phyloP scores from a whole-genome alignment of 352 stramenopile genomes.

The Globisporangium camurandrum region DNA sequence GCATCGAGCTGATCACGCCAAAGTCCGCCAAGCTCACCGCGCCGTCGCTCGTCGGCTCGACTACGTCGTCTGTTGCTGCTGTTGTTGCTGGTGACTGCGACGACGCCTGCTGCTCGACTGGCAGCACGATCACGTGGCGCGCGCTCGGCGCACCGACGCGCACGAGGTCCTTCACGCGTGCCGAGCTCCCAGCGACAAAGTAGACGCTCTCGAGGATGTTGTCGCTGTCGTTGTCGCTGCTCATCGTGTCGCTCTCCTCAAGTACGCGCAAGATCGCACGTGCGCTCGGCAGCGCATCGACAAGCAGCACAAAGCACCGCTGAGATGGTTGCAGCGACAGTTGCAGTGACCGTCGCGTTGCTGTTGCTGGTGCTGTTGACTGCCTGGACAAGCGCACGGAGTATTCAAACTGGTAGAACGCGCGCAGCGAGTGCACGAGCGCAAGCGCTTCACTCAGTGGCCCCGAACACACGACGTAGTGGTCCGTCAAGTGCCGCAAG shows the following conservation, averaged over 20 bases:
- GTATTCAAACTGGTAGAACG: constrained; percentile 8
- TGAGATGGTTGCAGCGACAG: constrained; percentile 2
- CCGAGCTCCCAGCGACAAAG: constrained; percentile 24
- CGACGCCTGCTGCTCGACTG: not conserved
- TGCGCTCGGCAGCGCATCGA: constrained; percentile 14
- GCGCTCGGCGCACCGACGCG: constrained; percentile 21
- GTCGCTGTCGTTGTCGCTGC: not conserved
- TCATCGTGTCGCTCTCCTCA: constrained; percentile 4
- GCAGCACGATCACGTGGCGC: constrained; percentile 22
- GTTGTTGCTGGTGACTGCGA: not conserved
- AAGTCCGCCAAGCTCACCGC: constrained; percentile 31
- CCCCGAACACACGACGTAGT: constrained; percentile 25
- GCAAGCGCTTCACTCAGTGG: constrained; percentile 6
- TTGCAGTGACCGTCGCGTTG: not conserved
- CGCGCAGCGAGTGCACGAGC: constrained; percentile 9
- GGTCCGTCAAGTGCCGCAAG: constrained; percentile 12
- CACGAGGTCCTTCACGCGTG: constrained; percentile 19
- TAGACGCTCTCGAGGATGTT: constrained; percentile 22
- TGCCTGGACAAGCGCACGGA: not conserved
- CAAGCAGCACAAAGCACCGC: constrained; percentile 13
- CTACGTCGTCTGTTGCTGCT: constrained; percentile 9
- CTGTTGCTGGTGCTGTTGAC: not conserved
- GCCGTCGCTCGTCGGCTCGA: constrained; percentile 12
- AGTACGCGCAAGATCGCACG: constrained; percentile 16
- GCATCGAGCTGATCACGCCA: constrained; percentile 28